Conservation (phyloP, 2,329 filamentous ascomycete genomes). For the Arthrobotrys iridis region DNA sequence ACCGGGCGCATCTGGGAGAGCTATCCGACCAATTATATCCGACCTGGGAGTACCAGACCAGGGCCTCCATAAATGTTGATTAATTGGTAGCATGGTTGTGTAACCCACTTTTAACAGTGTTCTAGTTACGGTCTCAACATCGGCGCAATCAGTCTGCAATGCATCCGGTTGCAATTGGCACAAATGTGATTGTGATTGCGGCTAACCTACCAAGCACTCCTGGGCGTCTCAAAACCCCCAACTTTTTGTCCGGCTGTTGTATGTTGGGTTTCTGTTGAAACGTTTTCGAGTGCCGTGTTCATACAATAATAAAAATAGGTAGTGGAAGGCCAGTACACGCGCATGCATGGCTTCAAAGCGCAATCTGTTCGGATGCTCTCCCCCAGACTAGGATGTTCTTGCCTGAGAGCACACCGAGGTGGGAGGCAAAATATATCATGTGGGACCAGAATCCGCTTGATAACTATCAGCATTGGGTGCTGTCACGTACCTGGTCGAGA, state of each 20-base stretch:
- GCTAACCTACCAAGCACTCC: conserved; percentile 14
- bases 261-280: background rate
- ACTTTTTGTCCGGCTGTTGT: conserved; percentile 1
- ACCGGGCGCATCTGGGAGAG: background rate
- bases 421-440: too few species aligned
- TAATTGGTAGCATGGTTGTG: background rate
- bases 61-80: background rate
- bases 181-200: conserved; percentile 34
- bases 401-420: too few species aligned
- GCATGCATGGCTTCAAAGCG: background rate
- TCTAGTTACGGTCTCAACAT: background rate
- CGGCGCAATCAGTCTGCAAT: background rate
- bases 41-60: background rate
- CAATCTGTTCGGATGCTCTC: conserved; percentile 27
- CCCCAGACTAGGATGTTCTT: background rate
- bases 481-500: too few species aligned
- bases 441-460: too few species aligned
- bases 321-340: background rate
- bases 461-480: too few species aligned
- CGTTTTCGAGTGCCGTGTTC: background rate
- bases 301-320: conserved; percentile 10
- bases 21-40: too few species aligned
- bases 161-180: conserved; percentile 1
- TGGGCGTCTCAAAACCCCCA: conserved; percentile 22
- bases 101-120: background rate